These are phyloP conservation scores for Cerioporus squamosus DNA, from an alignment of 1,284 basidiomycete genomes.

Conservation along the genomic window DNA sequence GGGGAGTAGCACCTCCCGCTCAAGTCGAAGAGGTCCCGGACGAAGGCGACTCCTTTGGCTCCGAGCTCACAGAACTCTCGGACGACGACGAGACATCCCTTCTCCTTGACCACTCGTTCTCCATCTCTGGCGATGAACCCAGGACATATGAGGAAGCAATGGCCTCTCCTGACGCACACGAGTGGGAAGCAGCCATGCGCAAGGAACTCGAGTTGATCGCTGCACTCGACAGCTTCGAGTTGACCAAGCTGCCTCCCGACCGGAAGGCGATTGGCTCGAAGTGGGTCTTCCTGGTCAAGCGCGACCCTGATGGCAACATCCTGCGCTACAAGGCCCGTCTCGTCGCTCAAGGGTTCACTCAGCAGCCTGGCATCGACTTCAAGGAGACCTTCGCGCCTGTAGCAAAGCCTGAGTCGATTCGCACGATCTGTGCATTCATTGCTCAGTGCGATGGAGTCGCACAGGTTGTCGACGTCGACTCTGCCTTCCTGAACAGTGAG, in stretches of 20 bases:
- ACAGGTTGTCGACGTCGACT: conserved; percentile 3
- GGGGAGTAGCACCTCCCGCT: not conserved
- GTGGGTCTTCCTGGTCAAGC: conserved; percentile 42
- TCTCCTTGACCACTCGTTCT: conserved; percentile 5
- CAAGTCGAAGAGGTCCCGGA: not conserved
- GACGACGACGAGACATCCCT: not conserved
- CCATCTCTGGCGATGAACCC: conserved; percentile 3
- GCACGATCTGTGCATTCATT: conserved; percentile 30
- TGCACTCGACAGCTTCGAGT: conserved; percentile 15
- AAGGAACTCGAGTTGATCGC: conserved; percentile 2
- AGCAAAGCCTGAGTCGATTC: conserved; percentile 29
- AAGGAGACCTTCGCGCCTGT: conserved; percentile 41
- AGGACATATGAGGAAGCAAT: not conserved
- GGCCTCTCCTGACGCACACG: not conserved
- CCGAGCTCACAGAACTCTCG: not conserved
- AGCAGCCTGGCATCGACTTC: conserved; percentile 44
- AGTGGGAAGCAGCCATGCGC: conserved; percentile 5
- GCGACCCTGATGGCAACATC: conserved; percentile 32
- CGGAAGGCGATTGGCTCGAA: conserved; percentile 24
- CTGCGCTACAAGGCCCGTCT: conserved; percentile 42
- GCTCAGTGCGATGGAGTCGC: not conserved
- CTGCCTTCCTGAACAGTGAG: conserved; percentile 3
- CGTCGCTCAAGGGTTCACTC: conserved; percentile 45
- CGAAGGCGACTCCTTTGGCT: not conserved
- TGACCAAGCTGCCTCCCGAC: not conserved